Base-by-base conservation (phyloP, 2,329 filamentous ascomycete species). In the Botrytis aclada region DNA sequence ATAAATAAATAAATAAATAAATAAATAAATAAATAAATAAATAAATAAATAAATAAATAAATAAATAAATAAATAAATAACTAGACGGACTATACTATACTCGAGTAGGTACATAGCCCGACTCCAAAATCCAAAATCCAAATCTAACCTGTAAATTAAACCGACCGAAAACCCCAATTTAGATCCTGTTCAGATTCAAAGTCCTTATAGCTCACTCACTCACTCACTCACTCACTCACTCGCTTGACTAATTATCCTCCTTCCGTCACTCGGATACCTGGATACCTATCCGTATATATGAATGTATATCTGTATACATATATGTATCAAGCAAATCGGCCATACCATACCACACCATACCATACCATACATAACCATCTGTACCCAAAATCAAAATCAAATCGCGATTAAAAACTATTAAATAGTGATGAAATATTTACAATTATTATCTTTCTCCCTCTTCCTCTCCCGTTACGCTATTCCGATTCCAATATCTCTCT, bases 351-450 rank as follows among this genome's bases (percentile, higher is more conserved):
- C n/a, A n/a, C n/a, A n/a, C n/a, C n/a, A n/a, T n/a, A n/a, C n/a
- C n/a, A n/a, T n/a, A n/a, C 39, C 54, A 56, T 56, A n/a, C 25
- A 29, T 56, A 37, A 37, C 41, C 5, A 39, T n/a, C n/a, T n/a
- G n/a, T n/a, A 39, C 32, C 56, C 16, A 58, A 34, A 47, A 47
- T 0, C 16, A 20, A 61, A 51, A 43, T 29, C 54, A 10, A 29
- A 14, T 34, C 25, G 60, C 61, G 34, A 63, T 63, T 63, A 63
- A 63, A 63, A 43, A 43, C 25, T 63, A 63, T 63, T 62, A 39
- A 6, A 10, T 41, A 20, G 37, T 41, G 9, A 43, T 63, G 25
- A 43, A 43, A 63, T 63, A 29, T 63, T 20, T 63, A 43, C 37
- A 39, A 63, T 63, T 63, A 63, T 39, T 41, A 20, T 41, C 25